Percentiles rank a stretch among this genome's conserved stretches.
Conservation (phyloP, 345 rosid genomes). For the Aurinia saxatilis region DNA sequence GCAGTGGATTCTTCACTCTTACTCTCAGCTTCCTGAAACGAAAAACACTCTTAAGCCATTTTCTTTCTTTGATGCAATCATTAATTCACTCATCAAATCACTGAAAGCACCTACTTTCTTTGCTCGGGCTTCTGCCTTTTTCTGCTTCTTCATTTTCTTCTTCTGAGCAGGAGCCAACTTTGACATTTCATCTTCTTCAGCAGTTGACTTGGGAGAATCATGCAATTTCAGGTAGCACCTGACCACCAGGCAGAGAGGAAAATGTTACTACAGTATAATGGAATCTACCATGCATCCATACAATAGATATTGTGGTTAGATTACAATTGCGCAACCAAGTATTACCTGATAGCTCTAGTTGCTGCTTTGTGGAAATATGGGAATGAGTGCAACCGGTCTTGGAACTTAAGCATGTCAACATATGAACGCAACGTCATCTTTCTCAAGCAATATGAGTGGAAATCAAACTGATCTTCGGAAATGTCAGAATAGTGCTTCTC, state of each 20-base stretch:
- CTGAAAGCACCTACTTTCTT: conserved; percentile 57
- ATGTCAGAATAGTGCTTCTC: conserved; percentile 99
- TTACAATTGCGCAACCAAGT: conserved; percentile 4
- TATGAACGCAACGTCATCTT: conserved; percentile 97
- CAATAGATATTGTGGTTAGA: neutral
- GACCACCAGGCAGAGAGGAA: conserved; percentile 9
- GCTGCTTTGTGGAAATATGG: conserved; percentile 95
- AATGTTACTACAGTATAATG: neutral
- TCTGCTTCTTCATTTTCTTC: conserved; percentile 90
- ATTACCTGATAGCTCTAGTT: conserved; percentile 82
- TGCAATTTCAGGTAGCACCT: conserved; percentile 88
- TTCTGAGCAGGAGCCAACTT: conserved; percentile 87
- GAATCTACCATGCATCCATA: neutral
- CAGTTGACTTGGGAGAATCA: conserved; percentile 75
- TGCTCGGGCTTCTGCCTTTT: conserved; percentile 95
- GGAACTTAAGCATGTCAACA: conserved; percentile 97
- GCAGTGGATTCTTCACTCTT: conserved; percentile 78
- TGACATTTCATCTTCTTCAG: conserved; percentile 72
- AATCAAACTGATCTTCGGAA: conserved; percentile 96
- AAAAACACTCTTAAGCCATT: conserved; percentile 16
- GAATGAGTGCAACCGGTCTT: conserved; percentile 92
- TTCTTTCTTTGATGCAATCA: no score
- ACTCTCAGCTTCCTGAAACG: conserved; percentile 79
- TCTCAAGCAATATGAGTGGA: conserved; percentile 97
- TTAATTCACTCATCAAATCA: conserved; percentile 4